Conservation (phyloP, 305 asterid genomes). For the Caryopteris hybrid region DNA sequence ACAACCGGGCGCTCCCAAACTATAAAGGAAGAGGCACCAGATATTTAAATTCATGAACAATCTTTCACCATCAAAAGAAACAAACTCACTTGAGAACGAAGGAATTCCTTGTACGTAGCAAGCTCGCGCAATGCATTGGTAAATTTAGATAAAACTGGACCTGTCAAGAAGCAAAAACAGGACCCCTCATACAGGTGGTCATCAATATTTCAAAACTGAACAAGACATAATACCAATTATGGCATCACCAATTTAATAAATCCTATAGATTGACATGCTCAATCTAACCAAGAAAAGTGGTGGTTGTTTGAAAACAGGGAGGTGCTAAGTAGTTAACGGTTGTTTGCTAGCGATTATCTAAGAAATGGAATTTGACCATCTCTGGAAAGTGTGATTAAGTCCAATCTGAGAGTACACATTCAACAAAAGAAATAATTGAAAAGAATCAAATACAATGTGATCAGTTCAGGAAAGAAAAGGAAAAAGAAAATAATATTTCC, state of each 20-base stretch:
- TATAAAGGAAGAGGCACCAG: neutral
- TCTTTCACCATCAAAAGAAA: constrained; percentile 2
- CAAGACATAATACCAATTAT: constrained; percentile 5
- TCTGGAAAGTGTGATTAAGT: neutral
- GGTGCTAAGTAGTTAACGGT: neutral
- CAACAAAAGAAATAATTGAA: too few relatives aligned
- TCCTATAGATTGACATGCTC: neutral
- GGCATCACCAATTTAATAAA: neutral
- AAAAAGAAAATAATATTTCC: neutral
- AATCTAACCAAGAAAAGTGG: neutral
- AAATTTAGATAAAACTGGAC: constrained; percentile 88
- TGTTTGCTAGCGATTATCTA: constrained; percentile 8
- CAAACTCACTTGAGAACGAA: constrained; percentile 77
- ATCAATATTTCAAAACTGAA: constrained; percentile 1
- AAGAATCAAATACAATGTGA: too few relatives aligned
- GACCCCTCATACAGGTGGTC: constrained; percentile 4
- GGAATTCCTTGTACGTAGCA: constrained; percentile 93
- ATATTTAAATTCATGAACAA: neutral
- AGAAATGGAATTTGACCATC: neutral
- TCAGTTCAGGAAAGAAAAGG: neutral
- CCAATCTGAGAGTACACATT: neutral
- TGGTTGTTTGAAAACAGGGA: neutral
- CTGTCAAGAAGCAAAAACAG: constrained; percentile 42
- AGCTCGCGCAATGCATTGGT: constrained; percentile 72
- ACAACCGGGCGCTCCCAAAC: neutral